phyloP scores from a whole-genome alignment of 306 rosid species.

The Cucumis melo region DNA sequence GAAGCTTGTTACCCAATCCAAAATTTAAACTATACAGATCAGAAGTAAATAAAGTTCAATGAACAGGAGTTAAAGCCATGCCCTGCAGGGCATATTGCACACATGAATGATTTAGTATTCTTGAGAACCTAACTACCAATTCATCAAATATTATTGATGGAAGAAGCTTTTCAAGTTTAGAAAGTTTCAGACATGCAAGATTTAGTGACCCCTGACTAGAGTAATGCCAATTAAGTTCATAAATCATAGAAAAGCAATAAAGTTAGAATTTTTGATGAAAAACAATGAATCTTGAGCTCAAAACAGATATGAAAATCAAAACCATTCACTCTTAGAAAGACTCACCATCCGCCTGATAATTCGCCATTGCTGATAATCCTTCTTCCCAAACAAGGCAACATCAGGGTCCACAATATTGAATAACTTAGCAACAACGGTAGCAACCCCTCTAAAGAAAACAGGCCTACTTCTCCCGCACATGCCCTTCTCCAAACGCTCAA shows the following conservation, averaged over 20 bases:
- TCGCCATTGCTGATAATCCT: slow-evolving; percentile 89
- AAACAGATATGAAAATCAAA: background rate
- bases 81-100: background rate
- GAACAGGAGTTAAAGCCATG: background rate
- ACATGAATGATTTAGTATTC: background rate
- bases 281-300: background rate
- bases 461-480: slow-evolving; percentile 85
- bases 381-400: slow-evolving; percentile 78
- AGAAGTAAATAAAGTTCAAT: background rate
- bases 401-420: slow-evolving; percentile 87
- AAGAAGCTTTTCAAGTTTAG: background rate
- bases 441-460: slow-evolving; percentile 77
- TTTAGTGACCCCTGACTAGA: background rate
- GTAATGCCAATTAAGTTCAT: background rate
- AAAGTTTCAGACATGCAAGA: background rate
- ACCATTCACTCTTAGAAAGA: background rate
- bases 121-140: background rate
- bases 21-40: background rate
- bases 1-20: background rate
- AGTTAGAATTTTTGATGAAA: background rate
- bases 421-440: slow-evolving; percentile 70
- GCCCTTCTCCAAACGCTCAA: slow-evolving; percentile 59
- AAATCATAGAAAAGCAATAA: background rate
- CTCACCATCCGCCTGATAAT: slow-evolving; percentile 62
- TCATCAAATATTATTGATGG: background rate